Evolutionary conservation across 768 basidiomycete genomes (phyloP).

Genomic region (Rickenella mellea): DNA sequence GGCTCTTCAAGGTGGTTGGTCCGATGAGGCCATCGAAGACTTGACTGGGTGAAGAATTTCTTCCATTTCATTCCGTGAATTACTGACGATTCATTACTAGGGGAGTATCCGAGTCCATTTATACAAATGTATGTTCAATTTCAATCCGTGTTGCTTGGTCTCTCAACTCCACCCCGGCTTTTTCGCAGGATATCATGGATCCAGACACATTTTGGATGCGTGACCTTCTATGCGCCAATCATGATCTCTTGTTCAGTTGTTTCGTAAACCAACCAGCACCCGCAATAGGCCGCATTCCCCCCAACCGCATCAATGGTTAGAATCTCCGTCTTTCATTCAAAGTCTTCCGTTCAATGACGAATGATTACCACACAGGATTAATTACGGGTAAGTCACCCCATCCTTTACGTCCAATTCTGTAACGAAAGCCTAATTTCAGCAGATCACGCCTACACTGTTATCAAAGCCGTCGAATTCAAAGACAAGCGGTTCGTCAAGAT

Average conservation of each 20-base stretch:
- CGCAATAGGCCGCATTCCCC: too few species aligned
- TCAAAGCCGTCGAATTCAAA: slow-evolving; percentile 14
- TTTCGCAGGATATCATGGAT: slow-evolving; percentile 15
- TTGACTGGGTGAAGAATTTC: slow-evolving; percentile 18
- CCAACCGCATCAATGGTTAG: slow-evolving; percentile 1
- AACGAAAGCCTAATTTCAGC: neutral
- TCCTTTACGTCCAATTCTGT: neutral
- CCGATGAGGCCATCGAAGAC: slow-evolving; percentile 17
- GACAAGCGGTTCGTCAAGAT: slow-evolving; percentile 17
- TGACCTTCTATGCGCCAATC: slow-evolving; percentile 13
- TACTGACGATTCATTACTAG: too few species aligned
- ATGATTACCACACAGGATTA: slow-evolving; percentile 2
- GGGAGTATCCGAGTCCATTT: neutral
- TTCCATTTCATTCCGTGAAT: too few species aligned
- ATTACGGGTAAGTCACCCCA: neutral
- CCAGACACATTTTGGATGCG: slow-evolving; percentile 15
- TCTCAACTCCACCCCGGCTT: too few species aligned
- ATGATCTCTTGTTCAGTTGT: slow-evolving; percentile 18
- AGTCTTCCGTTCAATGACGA: neutral
- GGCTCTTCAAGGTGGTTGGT: slow-evolving; percentile 11
- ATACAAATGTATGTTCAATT: neutral
- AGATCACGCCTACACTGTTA: slow-evolving; percentile 17
- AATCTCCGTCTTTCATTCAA: neutral
- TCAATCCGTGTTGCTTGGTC: too few species aligned
- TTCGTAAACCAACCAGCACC: slow-evolving; percentile 8